Base-by-base conservation (phyloP, 371 early-diverging fungal genomes). In the Parasitella parasitica region DNA sequence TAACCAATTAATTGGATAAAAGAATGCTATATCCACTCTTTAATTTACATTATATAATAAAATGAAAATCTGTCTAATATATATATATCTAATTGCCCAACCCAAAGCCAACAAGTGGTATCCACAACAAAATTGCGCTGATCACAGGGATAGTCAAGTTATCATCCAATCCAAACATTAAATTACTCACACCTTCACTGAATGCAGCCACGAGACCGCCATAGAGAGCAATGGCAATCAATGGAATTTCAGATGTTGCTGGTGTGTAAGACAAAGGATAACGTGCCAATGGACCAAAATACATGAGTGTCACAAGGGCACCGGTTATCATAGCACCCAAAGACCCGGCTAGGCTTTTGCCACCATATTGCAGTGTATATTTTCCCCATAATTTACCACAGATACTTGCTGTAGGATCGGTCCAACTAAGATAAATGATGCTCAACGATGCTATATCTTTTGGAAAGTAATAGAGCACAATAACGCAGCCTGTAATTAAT, bases 391-490 rank as follows among this genome's bases (percentile, higher is more conserved):
- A 61, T 37, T 75, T 70, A 24, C 85, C 85, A 51, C 72, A 71
- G 13, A 81, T 73, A 34, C 81, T 81, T 9, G 85, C 85, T 1
- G 77, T 80, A 13, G 85, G 82, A 54, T 84, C 85, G 6, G 78
- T 69, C 85, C 85, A 84, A 11, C 80, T 78, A 20, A 84, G 55
- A 61, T 80, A 82, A 51, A 84, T 62, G 26, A 84, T 84, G 9
- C 82, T 79, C n/a, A 84, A 28, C 8, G 81, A 66, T n/a, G 78
- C 81, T 41, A 84, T 66, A 35, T 84, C 82, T 46, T 58, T 68
- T 18, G 82, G 79, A 50, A 78, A 80, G 12, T 59, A 57, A 35
- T 77, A 77, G 13, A 78, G 57, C 4, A 74, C 77, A 66, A 77
- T 61, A 11, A 78, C 66, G 57, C 78, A 78, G 18, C 82, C 80